A percentile compares a stretch with the other conserved stretches of the same genome.
Conservation (phyloP, 2,329 filamentous ascomycete species). For the Thielaviopsis euricoi region DNA sequence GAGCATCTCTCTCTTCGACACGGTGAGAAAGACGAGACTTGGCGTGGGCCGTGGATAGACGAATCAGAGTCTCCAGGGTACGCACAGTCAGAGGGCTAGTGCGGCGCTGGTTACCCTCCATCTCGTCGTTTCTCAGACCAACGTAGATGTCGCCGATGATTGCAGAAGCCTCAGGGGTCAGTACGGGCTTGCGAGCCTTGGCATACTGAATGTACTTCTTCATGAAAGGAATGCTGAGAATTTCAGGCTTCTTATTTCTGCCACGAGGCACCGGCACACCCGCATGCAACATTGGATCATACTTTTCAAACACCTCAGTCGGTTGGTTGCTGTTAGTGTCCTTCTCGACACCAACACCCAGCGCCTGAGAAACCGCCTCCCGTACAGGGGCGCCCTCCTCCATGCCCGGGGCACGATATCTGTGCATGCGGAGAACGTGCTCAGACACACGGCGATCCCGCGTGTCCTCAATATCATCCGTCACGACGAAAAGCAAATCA, state of each 20-base stretch:
- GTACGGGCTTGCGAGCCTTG: slow-evolving; percentile 74
- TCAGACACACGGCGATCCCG: slow-evolving; percentile 84
- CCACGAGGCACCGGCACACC: slow-evolving; percentile 66
- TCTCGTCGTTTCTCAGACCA: slow-evolving; percentile 83
- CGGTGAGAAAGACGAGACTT: slow-evolving; percentile 77
- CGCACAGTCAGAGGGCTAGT: slow-evolving; percentile 93
- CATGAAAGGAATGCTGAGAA: slow-evolving; percentile 92
- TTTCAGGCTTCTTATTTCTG: slow-evolving; percentile 63
- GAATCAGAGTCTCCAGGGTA: slow-evolving; percentile 95
- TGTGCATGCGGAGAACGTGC: slow-evolving; percentile 92
- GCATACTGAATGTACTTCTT: slow-evolving; percentile 99
- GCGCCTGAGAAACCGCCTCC: slow-evolving; percentile 66
- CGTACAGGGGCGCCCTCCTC: slow-evolving; percentile 92
- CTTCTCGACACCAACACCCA: slow-evolving; percentile 74
- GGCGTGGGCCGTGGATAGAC: slow-evolving; percentile 87
- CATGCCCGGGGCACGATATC: slow-evolving; percentile 78
- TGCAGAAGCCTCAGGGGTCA: slow-evolving; percentile 83
- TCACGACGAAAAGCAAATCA: slow-evolving; percentile 92
- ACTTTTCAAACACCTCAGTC: slow-evolving; percentile 91
- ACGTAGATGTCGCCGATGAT: slow-evolving; percentile 87
- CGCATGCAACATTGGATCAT: slow-evolving; percentile 86
- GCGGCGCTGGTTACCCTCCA: slow-evolving; percentile 82
- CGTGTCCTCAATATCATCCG: slow-evolving; percentile 92
- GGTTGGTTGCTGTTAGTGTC: slow-evolving; percentile 55
- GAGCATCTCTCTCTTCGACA: slow-evolving; percentile 78